A percentile compares a stretch with the other conserved stretches of the same genome.
These are phyloP conservation scores for Penicillium goetzii DNA, from an alignment of 495 filamentous ascomycete genomes.

Conservation along the genomic window DNA sequence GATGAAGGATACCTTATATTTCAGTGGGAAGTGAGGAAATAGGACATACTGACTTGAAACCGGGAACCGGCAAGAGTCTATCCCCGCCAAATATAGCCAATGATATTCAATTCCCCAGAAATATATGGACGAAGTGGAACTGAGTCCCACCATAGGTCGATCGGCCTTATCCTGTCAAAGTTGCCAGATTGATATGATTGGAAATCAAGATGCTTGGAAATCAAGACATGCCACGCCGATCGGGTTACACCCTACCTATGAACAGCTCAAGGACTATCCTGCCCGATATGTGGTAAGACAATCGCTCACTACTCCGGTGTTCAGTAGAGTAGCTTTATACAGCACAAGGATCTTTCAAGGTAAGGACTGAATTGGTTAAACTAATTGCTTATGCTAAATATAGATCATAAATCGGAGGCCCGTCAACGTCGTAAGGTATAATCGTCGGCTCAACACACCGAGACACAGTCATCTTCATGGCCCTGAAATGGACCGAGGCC, in stretches of 20 bases:
- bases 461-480: constrained; percentile 26
- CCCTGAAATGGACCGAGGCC: constrained; percentile 10
- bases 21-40: not conserved
- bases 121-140: too few species aligned
- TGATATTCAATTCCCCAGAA: too few species aligned
- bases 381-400: constrained; percentile 14
- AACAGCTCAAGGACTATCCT: too few species aligned
- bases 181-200: too few species aligned
- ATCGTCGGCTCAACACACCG: constrained; percentile 28
- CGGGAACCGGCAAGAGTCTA: too few species aligned
- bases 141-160: too few species aligned
- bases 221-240: too few species aligned
- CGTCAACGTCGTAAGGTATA: constrained; percentile 45
- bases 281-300: not conserved
- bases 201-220: too few species aligned
- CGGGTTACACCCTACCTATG: too few species aligned
- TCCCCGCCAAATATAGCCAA: too few species aligned
- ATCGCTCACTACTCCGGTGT: not conserved
- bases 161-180: too few species aligned
- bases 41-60: too few species aligned
- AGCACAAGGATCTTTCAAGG: not conserved
- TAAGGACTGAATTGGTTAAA: constrained; percentile 33
- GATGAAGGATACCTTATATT: not conserved
- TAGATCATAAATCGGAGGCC: constrained; percentile 29
- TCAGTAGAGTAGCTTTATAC: not conserved